Conservation (phyloP, 257 asterid genomes). For the Cordia subcordata region DNA sequence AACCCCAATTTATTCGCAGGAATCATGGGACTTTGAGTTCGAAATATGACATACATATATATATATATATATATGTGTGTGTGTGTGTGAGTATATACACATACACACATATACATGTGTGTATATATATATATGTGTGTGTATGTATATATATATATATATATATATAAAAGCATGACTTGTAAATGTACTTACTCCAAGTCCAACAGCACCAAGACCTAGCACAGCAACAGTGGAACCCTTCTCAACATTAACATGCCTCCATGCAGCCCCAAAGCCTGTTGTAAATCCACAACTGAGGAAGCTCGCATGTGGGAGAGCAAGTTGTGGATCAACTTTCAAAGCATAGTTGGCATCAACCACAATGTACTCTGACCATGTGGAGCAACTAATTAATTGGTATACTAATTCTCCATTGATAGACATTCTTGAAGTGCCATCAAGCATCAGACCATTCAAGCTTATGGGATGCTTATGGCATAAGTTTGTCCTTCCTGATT, state of each 20-base stretch:
- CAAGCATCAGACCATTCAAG: conserved; percentile 40
- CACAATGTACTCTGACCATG: conserved; percentile 78
- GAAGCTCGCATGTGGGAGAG: conserved; percentile 64
- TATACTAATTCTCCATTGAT: conserved; percentile 41
- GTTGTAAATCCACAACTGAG: conserved; percentile 78
- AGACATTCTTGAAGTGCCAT: conserved; percentile 69
- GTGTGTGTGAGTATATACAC: no score
- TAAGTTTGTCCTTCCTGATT: conserved; percentile 34
- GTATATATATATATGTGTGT: no score
- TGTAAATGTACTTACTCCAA: conserved; percentile 38
- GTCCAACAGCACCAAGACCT: conserved; percentile 87
- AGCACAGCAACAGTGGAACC: conserved; percentile 70
- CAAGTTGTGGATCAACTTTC: conserved; percentile 53
- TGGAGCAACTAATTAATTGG: conserved; percentile 61
- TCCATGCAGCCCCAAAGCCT: conserved; percentile 59
- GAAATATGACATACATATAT: no score
- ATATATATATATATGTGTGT: no score
- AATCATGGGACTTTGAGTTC: no score
- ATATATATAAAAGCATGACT: neutral
- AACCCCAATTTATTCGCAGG: no score
- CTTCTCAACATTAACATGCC: conserved; percentile 36
- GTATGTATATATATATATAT: no score
- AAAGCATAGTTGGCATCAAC: conserved; percentile 46
- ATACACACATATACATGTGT: no score
- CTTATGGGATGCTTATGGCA: conserved; percentile 48